Evolutionary conservation across 768 basidiomycete genomes (phyloP), one percentile per base, ranked within the genome.

Genomic region (Boletus patriciae): DNA sequence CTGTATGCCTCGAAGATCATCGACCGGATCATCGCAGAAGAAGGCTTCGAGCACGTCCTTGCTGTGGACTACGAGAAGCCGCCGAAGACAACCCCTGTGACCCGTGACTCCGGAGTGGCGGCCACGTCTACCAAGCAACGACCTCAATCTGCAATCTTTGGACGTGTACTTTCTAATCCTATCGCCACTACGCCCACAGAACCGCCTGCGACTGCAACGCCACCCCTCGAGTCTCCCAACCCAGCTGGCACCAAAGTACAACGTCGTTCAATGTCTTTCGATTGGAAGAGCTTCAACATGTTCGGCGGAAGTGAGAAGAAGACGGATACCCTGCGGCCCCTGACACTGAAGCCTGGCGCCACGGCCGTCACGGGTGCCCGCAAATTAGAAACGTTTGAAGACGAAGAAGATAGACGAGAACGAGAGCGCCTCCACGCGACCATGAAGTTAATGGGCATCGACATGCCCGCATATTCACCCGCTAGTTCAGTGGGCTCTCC

Each of bases 1-100:
- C 75, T 98, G 40, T 98, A 98, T 67, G 94, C 95, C 5, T 94
- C 92, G 45, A 98, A 98, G 80, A 98, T 98, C 62, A 91, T 98
- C 66, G 96, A 98, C 76, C 85, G 95, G 44, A 97, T 98, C 68
- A 96, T 98, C 64, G 83, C 90, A 1, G 90, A 95, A 72, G 95
- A 97, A 73, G 94, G 94, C 23, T 98, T 96, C 74, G 96, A 98
- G 72, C 93, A 96, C 65, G 90, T 98, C 52, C 83, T 98, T 36
- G 91, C 95, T n/a, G 87, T 84, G 44, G 95, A 98, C 71, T 96
- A 91, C 64, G 89, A 90, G 46, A 82, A 83, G 57, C 76, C 81
- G 31, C 73, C 76, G 12, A 82, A 82, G 34, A 76, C 84, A 13
- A 68, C 75, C 13, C 75, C 60, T 65, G 47, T 70, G 44, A 65